Percentiles rank a stretch among this genome's conserved stretches.
phyloP scores from a whole-genome alignment of 331 rosid genomes.

The Dryas integrifolia region DNA sequence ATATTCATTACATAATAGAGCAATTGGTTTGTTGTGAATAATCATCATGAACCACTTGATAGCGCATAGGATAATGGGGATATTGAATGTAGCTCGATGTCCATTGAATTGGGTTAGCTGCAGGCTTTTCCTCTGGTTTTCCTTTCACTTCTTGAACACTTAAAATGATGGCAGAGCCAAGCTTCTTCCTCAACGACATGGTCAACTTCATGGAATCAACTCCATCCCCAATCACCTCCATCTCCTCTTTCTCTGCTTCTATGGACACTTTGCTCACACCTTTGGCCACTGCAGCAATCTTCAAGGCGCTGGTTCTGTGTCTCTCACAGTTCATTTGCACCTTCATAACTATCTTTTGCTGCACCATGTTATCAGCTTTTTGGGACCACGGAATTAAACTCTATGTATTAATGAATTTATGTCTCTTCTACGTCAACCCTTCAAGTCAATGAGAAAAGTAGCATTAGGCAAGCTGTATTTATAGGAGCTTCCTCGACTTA shows the following conservation, averaged over 20 bases:
- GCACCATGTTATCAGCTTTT: background rate
- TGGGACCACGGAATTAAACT: background rate
- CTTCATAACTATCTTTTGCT: slow-evolving; percentile 22
- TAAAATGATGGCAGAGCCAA: background rate
- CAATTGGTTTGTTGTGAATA: background rate
- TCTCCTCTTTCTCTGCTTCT: background rate
- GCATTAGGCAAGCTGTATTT: background rate
- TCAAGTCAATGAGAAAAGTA: background rate
- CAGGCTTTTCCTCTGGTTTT: background rate
- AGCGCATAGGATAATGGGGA: background rate
- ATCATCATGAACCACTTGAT: background rate
- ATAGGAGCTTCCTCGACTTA: background rate
- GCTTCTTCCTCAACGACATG: slow-evolving; percentile 8
- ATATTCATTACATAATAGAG: background rate
- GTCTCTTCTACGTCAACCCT: background rate
- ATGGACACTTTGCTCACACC: slow-evolving; percentile 9
- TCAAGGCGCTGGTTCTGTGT: slow-evolving; percentile 17
- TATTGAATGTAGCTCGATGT: background rate
- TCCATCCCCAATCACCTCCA: slow-evolving; percentile 11
- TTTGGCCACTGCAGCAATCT: slow-evolving; percentile 7
- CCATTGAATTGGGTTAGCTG: background rate
- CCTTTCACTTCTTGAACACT: slow-evolving; percentile 7
- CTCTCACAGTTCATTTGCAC: slow-evolving; percentile 11
- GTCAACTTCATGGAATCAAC: slow-evolving; percentile 15
- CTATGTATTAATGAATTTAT: background rate